Evolutionary conservation across 208 protist species (phyloP), one percentile per base, ranked within the genome.

Genomic region (Porcisia deanei): DNA sequence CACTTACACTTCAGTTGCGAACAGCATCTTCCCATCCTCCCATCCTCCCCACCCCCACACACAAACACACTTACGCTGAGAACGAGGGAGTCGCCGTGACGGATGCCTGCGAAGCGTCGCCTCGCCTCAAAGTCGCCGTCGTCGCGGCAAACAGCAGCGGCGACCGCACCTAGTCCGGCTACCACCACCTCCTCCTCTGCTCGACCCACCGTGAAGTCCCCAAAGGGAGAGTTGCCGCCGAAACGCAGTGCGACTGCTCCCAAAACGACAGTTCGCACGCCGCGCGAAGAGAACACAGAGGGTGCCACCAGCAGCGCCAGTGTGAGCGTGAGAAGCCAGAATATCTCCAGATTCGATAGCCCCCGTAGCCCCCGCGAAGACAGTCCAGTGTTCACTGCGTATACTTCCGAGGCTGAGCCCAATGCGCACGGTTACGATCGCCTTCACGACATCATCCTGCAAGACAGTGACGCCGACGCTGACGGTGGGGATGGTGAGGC

Each of bases 381-480:
- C 30, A 49, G 54, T 45, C 47, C 37, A 67, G 45, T 58, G 34
- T 22, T 22, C 41, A 61, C n/a, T 34, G 30, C 18, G 37, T 30
- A 60, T 18, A 72, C 58, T 8, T 30, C 45, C 67, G 53, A 41
- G 65, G 20, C 45, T 55, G n/a, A 77, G 53, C 67, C 61, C 45
- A 49, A 69, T 43, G 77, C 71, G 2, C 78, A 82, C 78, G 78
- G 78, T 22, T 82, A 82, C 58, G 83, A 55, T 34, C 79, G 88
- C 45, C 64, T 83, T 45, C 85, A 93, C 64, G 91, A 95, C 71
- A 83, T 94, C n/a, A 88, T 93, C 53, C 92, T 91, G 91, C 90
- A 80, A 65, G 92, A 94, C 67, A 74, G 68, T 67, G 88, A 88
- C 61, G 79, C 64, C 18, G 82, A 73, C 45, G 75, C 34, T 22